Evolutionary conservation across 2,329 filamentous ascomycete species (phyloP).

Genomic region (Colletotrichum gloeosporioides): DNA sequence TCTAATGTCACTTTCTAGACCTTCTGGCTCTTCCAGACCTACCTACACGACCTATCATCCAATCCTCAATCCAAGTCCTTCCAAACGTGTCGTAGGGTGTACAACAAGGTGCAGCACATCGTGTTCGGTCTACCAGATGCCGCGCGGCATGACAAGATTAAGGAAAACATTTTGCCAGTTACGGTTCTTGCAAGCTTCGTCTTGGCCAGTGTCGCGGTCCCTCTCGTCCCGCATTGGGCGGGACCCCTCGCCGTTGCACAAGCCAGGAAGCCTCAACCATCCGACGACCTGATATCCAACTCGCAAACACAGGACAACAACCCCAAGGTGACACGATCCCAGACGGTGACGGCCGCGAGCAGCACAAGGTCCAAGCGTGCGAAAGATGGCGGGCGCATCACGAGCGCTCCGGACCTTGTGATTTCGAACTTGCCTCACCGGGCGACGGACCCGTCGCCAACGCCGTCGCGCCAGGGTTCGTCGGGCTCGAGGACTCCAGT

Average conservation of each 20-base stretch:
- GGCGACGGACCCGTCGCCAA: not conserved
- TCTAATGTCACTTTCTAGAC: conserved; percentile 60
- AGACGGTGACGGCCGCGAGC: conserved; percentile 64
- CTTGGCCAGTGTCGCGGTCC: conserved; percentile 76
- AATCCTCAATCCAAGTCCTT: conserved; percentile 80
- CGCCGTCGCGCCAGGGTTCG: conserved; percentile 12
- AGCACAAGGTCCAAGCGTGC: conserved; percentile 56
- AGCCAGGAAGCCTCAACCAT: conserved; percentile 74
- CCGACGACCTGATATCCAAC: conserved; percentile 67
- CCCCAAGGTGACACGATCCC: conserved; percentile 66
- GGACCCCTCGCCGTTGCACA: conserved; percentile 84
- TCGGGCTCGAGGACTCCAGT: conserved; percentile 32
- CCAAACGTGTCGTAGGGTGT: conserved; percentile 81
- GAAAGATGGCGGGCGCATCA: conserved; percentile 51
- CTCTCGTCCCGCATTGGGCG: conserved; percentile 77
- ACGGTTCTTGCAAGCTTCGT: conserved; percentile 83
- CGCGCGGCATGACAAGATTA: conserved; percentile 74
- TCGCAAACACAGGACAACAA: conserved; percentile 38
- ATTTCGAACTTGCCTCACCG: conserved; percentile 16
- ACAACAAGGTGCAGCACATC: conserved; percentile 88
- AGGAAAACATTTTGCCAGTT: conserved; percentile 81
- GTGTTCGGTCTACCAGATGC: conserved; percentile 80
- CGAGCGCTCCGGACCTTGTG: conserved; percentile 48
- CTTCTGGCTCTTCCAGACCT: conserved; percentile 90
- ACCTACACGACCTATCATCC: conserved; percentile 79